These are phyloP conservation scores for Eremothecium gossypii DNA, from an alignment of 1,139 yeast species.

Conservation along the genomic window DNA sequence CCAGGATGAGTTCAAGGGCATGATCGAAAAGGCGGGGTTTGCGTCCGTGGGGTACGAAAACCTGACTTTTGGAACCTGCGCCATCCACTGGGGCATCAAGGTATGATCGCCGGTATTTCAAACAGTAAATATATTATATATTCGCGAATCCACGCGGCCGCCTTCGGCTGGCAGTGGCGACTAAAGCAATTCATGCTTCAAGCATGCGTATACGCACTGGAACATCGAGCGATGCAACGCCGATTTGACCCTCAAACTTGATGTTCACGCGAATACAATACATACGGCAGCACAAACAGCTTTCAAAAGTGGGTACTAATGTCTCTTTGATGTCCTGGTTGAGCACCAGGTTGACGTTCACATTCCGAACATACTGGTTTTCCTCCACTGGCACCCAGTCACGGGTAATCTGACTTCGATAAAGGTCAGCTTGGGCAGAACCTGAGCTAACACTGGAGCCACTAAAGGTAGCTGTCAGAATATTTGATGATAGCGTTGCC, in stretches of 20 bases:
- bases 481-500: constrained; percentile 5
- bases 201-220: constrained; percentile 24
- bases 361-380: constrained; percentile 18
- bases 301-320: constrained; percentile 49
- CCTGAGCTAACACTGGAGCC: constrained; percentile 10
- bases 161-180: too few species aligned
- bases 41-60: constrained; percentile 90
- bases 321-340: constrained; percentile 32
- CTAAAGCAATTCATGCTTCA: constrained; percentile 8
- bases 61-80: constrained; percentile 92
- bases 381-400: constrained; percentile 19
- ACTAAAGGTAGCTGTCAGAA: constrained; percentile 13
- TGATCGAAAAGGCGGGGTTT: constrained; percentile 95
- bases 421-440: constrained; percentile 11
- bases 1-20: constrained; percentile 80
- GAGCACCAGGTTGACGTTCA: constrained; percentile 25
- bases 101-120: constrained; percentile 30
- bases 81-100: constrained; percentile 93
- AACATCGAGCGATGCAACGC: constrained; percentile 26
- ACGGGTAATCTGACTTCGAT: constrained; percentile 16
- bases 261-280: constrained; percentile 35
- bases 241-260: constrained; percentile 28
- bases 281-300: constrained; percentile 44
- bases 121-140: neutral
- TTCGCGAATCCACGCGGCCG: too few species aligned